Percentiles rank a stretch among this genome's conserved stretches.
These are phyloP conservation scores for Knufia petricola DNA, from an alignment of 2,329 filamentous ascomycete genomes.

Conservation along the genomic window DNA sequence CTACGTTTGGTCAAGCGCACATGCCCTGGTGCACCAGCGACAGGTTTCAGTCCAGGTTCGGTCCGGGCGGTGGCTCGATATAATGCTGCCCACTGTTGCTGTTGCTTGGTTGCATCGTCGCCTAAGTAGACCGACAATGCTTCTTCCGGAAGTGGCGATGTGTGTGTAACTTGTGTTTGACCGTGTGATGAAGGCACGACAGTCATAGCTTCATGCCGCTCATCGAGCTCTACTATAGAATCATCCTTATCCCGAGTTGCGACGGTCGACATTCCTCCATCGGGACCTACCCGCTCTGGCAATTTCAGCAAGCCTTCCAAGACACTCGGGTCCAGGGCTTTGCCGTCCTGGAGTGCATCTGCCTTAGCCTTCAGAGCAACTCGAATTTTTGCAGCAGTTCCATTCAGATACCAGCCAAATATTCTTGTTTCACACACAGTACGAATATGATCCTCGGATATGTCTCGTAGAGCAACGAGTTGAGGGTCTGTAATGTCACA, in stretches of 20 bases:
- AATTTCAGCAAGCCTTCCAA: constrained; percentile 31
- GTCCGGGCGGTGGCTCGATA: constrained; percentile 17
- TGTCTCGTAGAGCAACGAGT: constrained; percentile 51
- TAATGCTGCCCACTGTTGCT: constrained; percentile 18
- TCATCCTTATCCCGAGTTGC: constrained; percentile 11
- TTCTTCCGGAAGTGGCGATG: neutral
- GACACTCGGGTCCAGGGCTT: constrained; percentile 27
- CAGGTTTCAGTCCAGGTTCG: constrained; percentile 6
- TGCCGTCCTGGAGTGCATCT: constrained; percentile 47
- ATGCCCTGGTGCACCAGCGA: neutral
- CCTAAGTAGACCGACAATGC: constrained; percentile 9
- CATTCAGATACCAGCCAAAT: constrained; percentile 78
- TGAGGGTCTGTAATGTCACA: constrained; percentile 83
- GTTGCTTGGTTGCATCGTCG: constrained; percentile 13
- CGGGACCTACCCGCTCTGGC: constrained; percentile 25
- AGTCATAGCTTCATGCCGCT: neutral
- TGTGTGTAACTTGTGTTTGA: neutral
- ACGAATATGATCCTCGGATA: constrained; percentile 44
- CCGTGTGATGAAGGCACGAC: neutral
- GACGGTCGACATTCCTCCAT: neutral
- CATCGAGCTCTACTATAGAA: neutral
- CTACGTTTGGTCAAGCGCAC: constrained; percentile 8
- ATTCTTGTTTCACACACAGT: constrained; percentile 48
- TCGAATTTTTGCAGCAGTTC: constrained; percentile 72
- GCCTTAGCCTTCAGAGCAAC: constrained; percentile 84